phyloP scores from a whole-genome alignment of 768 basidiomycete genomes.

The Aureoboletus auriporus region DNA sequence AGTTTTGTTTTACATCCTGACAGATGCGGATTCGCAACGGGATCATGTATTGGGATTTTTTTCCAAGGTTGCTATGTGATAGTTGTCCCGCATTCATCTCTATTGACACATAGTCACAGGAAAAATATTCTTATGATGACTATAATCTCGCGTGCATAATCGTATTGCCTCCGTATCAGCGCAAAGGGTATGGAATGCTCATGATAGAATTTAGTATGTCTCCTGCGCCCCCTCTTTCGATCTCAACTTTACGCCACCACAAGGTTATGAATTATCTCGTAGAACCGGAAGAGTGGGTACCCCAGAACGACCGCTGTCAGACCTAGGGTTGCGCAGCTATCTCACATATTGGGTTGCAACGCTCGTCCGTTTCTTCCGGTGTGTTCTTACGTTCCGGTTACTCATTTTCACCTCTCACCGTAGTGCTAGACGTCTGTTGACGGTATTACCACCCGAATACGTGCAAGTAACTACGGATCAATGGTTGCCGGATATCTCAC shows the following conservation, averaged over 20 bases:
- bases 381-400: slow-evolving; percentile 5
- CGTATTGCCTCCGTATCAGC: slow-evolving; percentile 89
- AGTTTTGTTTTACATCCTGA: slow-evolving; percentile 90
- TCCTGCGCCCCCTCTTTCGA: not conserved
- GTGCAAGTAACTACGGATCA: slow-evolving; percentile 42
- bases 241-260: not conserved
- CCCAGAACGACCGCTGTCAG: slow-evolving; percentile 93
- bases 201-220: slow-evolving; percentile 97
- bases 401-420: not conserved
- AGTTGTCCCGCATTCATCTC: not conserved
- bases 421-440: slow-evolving; percentile 47
- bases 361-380: slow-evolving; percentile 82
- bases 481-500: slow-evolving; percentile 39
- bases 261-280: slow-evolving; percentile 91
- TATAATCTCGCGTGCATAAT: slow-evolving; percentile 98
- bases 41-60: slow-evolving; percentile 80
- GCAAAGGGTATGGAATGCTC: slow-evolving; percentile 87
- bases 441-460: slow-evolving; percentile 54
- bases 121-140: slow-evolving; percentile 93
- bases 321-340: slow-evolving; percentile 88
- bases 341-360: slow-evolving; percentile 84
- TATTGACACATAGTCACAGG: slow-evolving; percentile 41
- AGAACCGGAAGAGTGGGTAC: slow-evolving; percentile 78
- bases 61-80: slow-evolving; percentile 45
- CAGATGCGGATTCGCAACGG: slow-evolving; percentile 72